Base-by-base conservation (phyloP, 768 basidiomycete species). In the Pleurotus eryngii region DNA sequence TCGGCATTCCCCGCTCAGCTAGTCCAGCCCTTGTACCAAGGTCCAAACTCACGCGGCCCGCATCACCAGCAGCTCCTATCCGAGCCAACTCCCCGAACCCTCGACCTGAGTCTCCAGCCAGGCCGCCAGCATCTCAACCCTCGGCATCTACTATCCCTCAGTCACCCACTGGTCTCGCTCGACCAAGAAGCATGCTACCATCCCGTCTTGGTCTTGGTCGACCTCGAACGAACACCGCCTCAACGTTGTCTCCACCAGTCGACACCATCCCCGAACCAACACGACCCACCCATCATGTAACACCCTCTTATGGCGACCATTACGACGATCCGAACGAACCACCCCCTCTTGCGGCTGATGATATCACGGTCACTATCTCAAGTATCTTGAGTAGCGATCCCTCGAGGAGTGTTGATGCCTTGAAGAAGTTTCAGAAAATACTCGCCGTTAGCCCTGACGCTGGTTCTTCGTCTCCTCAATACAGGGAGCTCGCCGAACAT, bases 401-500 rank as follows among this genome's bases (percentile, higher is more conserved):
- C 0, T 74, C 82, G 18, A 82, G 87, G 24, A 93, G 92, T 64
- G 94, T 98, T 24, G 95, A 98, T 59, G 92, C 94, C 0, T 76
- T 99, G 64, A 99, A 99, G 76, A 89, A 84, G 66, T 83, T 98
- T 53, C 95, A 98, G 68, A 89, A 87, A 67, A 89, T 92, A 59
- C 78, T 99, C 20, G 81, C 88, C 57, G 75, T 87, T 11, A 82
- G 85, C 9, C 86, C 92, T 8, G 90, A 93, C 53, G 80, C 81
- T 18, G 90, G 89, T 4, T 83, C 83, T 27, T 77, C 84, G 5
- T 85, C 81, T 18, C 76, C 83, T 5, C 81, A 83, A 61, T 94
- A 93, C 70, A 86, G 81, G 53, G 90, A 93, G 68, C 74, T 90
- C 46, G 81, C 92, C 46, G 85, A 89, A 67, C 84, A 90, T 66